Evolutionary conservation across 495 filamentous ascomycete genomes (phyloP), one percentile per base, ranked within the genome.

Genomic region (Trichoderma asperelloides): DNA sequence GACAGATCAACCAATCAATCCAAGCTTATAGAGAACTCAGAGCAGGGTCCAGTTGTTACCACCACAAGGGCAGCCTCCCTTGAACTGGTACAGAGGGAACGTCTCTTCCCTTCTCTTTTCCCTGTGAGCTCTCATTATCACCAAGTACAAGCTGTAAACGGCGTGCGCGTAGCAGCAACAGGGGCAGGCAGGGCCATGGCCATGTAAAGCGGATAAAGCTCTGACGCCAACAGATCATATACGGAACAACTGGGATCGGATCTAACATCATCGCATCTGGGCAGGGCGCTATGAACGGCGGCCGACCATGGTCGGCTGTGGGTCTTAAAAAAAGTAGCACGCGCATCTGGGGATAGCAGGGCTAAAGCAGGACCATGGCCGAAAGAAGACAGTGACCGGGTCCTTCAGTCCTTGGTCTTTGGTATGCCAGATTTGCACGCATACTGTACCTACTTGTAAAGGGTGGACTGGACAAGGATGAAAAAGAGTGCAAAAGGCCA

Each of bases 391-490:
- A 28, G 25, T 30, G n/a, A 25, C 27, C 55, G 23, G 11, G 23
- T 30, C 55, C 11, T 25, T 60, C 23, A 28, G 25, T 12, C 27
- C 55, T 60, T 25, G 6, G 23, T 30, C 55, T 21, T 27, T 28
- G 55, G 27, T 28, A 60, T 60, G 55, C 55, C 55, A 60, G 55
- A 60, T 60, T 60, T 30, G 55, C 55, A 30, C 55, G 25, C 30
- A 21, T 23, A 60, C n/a, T n/a, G n/a, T n/a, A n/a, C n/a, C n/a
- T n/a, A n/a, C 33, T 37, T 7, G 33, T 37, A 25, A 51, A 18
- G 55, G 55, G 55, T 60, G 55, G 55, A 60, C 1, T 30, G 25
- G 2, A 25, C 55, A 60, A 60, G 55, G 55, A 60, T 60, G 55
- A 27, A 60, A 27, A 60, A 28, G 55, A 30, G 55, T 37, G 9